Percentiles rank a stretch among this genome's conserved stretches.
These are phyloP conservation scores for Paramecium pentaurelia DNA, from an alignment of 73 alveolate genomes.

Conservation along the genomic window DNA sequence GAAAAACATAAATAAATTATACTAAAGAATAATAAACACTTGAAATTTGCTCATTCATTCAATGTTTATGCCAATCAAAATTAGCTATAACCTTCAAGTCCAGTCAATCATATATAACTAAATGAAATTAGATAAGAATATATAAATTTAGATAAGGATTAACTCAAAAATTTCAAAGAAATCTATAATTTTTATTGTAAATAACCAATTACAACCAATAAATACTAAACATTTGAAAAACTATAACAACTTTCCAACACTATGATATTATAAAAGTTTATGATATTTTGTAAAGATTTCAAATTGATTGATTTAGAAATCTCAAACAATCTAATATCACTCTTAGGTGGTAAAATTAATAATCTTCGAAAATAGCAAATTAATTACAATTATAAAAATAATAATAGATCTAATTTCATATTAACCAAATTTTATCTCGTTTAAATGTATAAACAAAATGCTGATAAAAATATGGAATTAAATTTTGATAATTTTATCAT, in stretches of 20 bases:
- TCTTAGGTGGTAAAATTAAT: constrained; percentile 11
- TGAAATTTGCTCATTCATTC: not conserved
- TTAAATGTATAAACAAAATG: constrained; percentile 3
- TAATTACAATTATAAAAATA: not conserved
- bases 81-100: not conserved
- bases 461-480: not conserved
- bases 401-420: not conserved
- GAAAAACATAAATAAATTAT: not conserved
- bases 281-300: constrained; percentile 3
- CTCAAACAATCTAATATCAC: not conserved
- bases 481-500: not conserved
- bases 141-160: not conserved
- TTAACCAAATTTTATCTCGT: not conserved
- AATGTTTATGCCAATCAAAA: not conserved
- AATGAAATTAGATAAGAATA: not conserved
- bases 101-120: not conserved
- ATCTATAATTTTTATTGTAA: not conserved
- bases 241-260: not conserved
- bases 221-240: not conserved
- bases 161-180: not conserved
- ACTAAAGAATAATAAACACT: not conserved
- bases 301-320: not conserved
- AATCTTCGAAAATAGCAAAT: not conserved
- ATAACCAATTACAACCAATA: not conserved
- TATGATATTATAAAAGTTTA: not conserved